These are phyloP conservation scores for Albophoma yamanashiensis DNA, from an alignment of 2,329 filamentous ascomycete species.

Conservation along the genomic window DNA sequence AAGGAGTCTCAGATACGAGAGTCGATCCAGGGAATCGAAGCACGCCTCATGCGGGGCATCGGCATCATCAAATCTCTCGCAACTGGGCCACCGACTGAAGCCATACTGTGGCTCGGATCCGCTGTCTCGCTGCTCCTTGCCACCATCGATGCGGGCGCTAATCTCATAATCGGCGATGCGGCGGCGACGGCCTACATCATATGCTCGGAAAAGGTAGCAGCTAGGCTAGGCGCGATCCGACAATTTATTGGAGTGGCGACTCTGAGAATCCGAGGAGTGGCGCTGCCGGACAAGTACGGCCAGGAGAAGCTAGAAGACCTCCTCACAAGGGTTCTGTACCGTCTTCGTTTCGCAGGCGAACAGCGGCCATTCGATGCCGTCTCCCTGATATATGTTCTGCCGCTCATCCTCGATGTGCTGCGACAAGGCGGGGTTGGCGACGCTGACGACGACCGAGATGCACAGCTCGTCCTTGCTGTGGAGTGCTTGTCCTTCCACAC, in stretches of 20 bases:
- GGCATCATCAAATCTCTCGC: conserved; percentile 78
- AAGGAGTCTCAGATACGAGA: conserved; percentile 76
- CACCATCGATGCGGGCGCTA: conserved; percentile 69
- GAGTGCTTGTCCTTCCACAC: conserved; percentile 89
- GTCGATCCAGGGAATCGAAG: conserved; percentile 58
- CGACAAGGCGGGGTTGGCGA: conserved; percentile 67
- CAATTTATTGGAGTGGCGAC: conserved; percentile 83
- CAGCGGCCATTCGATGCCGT: conserved; percentile 88
- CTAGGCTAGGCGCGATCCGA: conserved; percentile 64
- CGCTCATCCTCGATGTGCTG: conserved; percentile 70
- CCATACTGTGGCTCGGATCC: conserved; percentile 76
- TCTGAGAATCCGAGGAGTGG: conserved; percentile 65
- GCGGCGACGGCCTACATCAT: conserved; percentile 70
- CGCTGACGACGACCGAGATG: conserved; percentile 68
- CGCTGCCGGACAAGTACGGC: conserved; percentile 60
- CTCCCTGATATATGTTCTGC: conserved; percentile 78
- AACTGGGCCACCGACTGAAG: conserved; percentile 79
- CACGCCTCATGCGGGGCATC: conserved; percentile 68
- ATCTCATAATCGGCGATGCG: conserved; percentile 68
- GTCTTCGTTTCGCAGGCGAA: conserved; percentile 80
- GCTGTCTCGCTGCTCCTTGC: conserved; percentile 65
- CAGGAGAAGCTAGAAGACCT: conserved; percentile 77
- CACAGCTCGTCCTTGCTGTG: conserved; percentile 79
- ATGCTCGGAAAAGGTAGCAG: conserved; percentile 64
- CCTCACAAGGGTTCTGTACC: conserved; percentile 80